Evolutionary conservation across 2,329 filamentous ascomycete species (phyloP), one percentile per base, ranked within the genome.

Genomic region (Botryosphaeria agaves): DNA sequence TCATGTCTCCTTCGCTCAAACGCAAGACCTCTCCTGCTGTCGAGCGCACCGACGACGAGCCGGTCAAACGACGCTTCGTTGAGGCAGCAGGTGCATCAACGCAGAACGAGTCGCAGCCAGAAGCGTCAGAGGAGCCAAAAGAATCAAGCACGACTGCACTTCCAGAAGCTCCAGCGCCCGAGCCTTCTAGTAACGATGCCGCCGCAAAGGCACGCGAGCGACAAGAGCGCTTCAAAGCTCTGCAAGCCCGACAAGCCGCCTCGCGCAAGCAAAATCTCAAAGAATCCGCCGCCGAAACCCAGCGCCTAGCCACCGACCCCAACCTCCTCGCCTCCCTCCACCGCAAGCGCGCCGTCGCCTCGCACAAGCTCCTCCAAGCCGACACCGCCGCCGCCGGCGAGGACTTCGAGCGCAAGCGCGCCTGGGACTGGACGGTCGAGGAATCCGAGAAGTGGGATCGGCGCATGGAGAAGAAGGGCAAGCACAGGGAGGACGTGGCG

Each of bases 341-440:
- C 39, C 79, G 85, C 37, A 83, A 84, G 46, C 80, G 83, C 45
- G 85, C 82, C 32, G 75, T 89, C 41, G 87, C 89, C 14, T 75
- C 78, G 5, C 83, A 94, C 52, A 98, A 95, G 48, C 71, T 98
- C 0, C 67, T 94, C 26, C 93, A 93, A 60, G 82, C 84, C 3
- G 84, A 94, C 45, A 76, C 84, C 2, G 81, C 85, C 51, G 82
- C 81, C 12, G 63, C 67, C 0, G 84, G 84, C 19, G 83, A 81
- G 32, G 89, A 95, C 53, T 98, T 95, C 48, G 89, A 98, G 64
- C 80, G 89, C 41, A 94, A 95, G 58, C 76, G 89, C 24, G 89
- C 89, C 2, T 98, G 89, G 89, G 89, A 95, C 59, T 98, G 89
- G 81, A 98, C 89, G 1, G 63, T 87, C 5, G 89, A 98, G 39